Conservation (phyloP, 2,329 filamentous ascomycete genomes). For the Tympanopsis confertula region DNA sequence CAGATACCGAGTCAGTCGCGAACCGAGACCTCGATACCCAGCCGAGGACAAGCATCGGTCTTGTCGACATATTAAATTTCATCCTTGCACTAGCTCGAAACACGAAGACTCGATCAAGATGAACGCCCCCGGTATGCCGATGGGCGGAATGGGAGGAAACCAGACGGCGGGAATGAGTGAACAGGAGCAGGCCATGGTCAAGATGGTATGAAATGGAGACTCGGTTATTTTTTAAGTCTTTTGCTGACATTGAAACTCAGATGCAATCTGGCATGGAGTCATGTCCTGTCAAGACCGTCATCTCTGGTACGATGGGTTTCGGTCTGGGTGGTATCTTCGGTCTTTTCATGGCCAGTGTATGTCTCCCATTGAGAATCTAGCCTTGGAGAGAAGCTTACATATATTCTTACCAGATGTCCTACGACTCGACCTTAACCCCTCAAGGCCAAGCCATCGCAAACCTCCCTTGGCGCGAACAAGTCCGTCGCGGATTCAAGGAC, state of each 20-base stretch:
- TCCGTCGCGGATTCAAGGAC: constrained; percentile 67
- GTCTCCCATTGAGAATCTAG: constrained; percentile 17
- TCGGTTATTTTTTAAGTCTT: too few species aligned
- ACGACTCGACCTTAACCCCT: constrained; percentile 76
- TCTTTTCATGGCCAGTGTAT: constrained; percentile 92
- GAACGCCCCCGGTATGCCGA: neutral
- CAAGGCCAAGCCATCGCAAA: constrained; percentile 13
- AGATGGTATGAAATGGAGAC: neutral
- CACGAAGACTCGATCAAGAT: neutral
- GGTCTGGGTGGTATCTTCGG: constrained; percentile 88
- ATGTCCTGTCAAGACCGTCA: constrained; percentile 75
- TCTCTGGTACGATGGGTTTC: constrained; percentile 89
- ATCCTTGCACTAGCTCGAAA: too few species aligned
- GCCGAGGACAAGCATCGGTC: too few species aligned
- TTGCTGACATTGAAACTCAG: too few species aligned
- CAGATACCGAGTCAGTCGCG: too few species aligned
- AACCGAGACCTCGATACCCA: too few species aligned
- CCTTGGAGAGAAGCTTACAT: neutral
- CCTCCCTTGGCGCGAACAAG: constrained; percentile 21
- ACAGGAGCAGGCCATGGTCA: constrained; percentile 1
- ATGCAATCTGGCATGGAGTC: constrained; percentile 83
- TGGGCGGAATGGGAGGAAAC: neutral
- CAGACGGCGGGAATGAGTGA: neutral
- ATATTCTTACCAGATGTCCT: constrained; percentile 64
- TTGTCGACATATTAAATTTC: too few species aligned